A percentile compares a stretch with the other conserved stretches of the same genome.
Conservation (phyloP, 495 filamentous ascomycete genomes). For the Lentithecium fluviatile region DNA sequence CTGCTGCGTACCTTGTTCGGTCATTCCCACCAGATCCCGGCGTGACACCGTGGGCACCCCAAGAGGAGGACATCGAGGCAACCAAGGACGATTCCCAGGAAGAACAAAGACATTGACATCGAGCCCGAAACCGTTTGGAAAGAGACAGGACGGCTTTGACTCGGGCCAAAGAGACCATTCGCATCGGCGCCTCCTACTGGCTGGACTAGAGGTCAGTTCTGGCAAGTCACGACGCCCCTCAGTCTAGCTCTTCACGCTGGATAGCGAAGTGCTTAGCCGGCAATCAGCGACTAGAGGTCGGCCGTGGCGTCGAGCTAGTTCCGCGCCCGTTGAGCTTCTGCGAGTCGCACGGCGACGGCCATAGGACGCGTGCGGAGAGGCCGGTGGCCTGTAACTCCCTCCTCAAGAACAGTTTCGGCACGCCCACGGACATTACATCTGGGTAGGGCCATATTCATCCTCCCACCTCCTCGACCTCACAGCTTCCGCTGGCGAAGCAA, state of each 20-base stretch:
- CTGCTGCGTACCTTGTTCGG: no score
- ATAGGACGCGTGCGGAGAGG: slow-evolving; percentile 25
- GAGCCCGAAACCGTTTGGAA: no score
- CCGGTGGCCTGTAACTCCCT: slow-evolving; percentile 3
- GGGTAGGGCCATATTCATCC: no score
- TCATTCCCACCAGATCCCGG: no score
- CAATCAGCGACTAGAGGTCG: slow-evolving; percentile 11
- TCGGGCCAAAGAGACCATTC: neutral
- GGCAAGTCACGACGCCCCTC: slow-evolving; percentile 14
- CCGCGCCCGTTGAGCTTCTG: slow-evolving; percentile 27
- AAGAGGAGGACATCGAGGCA: slow-evolving; percentile 13
- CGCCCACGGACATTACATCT: neutral
- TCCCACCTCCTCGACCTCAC: no score
- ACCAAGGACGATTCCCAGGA: neutral
- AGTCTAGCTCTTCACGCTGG: slow-evolving; percentile 1
- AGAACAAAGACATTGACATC: no score
- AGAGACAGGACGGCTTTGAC: no score
- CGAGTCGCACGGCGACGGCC: slow-evolving; percentile 18
- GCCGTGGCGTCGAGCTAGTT: slow-evolving; percentile 25
- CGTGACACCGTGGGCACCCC: slow-evolving; percentile 7
- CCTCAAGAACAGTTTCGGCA: neutral
- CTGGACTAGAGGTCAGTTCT: slow-evolving; percentile 12
- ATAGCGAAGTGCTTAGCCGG: slow-evolving; percentile 16
- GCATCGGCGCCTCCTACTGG: slow-evolving; percentile 8
- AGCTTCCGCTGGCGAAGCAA: no score